Base-by-base conservation (phyloP, 805 yeast species). In the Sugiyamaella valdiviana region DNA sequence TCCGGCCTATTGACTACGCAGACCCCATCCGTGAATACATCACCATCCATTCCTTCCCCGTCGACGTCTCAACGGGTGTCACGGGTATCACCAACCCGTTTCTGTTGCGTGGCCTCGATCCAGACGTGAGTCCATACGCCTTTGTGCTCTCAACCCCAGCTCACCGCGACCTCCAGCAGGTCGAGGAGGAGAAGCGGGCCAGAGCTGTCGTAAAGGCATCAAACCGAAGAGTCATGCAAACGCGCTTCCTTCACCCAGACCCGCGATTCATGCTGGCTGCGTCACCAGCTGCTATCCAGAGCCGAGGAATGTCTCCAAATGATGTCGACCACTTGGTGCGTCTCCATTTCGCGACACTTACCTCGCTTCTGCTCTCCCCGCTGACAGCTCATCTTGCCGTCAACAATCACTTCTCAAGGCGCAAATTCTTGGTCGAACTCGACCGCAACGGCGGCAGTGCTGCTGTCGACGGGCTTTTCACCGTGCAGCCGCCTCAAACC, bases 41-140 rank as follows among this genome's bases (percentile, higher is more conserved):
- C 7, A 59, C 63, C 3, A 57, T 58, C 32, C 63, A 59, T 39
- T 51, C 62, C 9, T 46, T 46, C 36, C 29, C 48, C 17, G 42
- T 29, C 21, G 36, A 39, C 20, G 43, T 36, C 10, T 26, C 19
- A 17, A 20, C 39, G 7, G 55, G 57, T 2, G 50, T 56, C 5
- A 42, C 38, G 10, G 62, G 62, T 5, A 39, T 58, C 36, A 56
- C 62, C 15, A 59, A 59, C 44, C 61, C 61, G 32, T 48, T 59
- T 17, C 50, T 59, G 16, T 40, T 57, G 17, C 20, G 41, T 17
- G 38, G 45, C 29, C n/a, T 26, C 10, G 32, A 26, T 7, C 14
- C 32, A n/a, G n/a, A 4, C 7, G 14, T 10, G 7, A 26, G n/a
- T 6, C 32, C 32, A 3, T 26, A 26, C 32, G 32, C 32, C 32